A percentile compares a stretch with the other conserved stretches of the same genome.
These are phyloP conservation scores for Thraustochytrium sp. DNA, from an alignment of 352 stramenopile species.

Conservation along the genomic window DNA sequence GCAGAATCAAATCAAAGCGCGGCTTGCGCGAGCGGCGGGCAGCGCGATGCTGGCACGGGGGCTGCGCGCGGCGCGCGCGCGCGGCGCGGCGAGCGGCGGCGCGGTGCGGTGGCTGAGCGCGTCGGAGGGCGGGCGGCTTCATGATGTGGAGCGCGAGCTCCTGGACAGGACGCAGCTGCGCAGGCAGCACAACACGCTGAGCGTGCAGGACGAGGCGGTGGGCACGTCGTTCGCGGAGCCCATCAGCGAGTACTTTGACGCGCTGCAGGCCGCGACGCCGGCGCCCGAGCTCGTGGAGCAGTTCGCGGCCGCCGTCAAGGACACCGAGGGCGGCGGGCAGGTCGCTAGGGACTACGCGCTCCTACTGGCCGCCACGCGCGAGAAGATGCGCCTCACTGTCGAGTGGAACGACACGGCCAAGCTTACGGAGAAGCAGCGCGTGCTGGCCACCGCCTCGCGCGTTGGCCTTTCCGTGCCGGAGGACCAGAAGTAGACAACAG, in stretches of 20 bases:
- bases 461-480: slow-evolving; percentile 13
- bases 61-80: no score
- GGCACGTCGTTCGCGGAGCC: background rate
- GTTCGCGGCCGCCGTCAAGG: background rate
- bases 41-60: no score
- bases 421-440: background rate
- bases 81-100: background rate
- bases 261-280: background rate
- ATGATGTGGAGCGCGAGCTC: slow-evolving; percentile 4
- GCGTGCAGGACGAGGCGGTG: background rate
- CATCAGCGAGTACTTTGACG: background rate
- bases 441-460: slow-evolving; percentile 8
- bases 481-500: background rate
- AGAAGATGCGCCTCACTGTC: slow-evolving; percentile 30
- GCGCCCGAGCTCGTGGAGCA: background rate
- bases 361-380: background rate
- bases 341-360: slow-evolving; percentile 2
- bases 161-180: slow-evolving; percentile 3
- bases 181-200: background rate
- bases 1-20: no score
- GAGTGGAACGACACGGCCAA: slow-evolving; percentile 31
- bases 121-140: background rate
- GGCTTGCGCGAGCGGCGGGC: no score
- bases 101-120: background rate
- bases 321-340: no score